Conservation (phyloP, 176 grass and related monocot genomes). For the Alopecurus myosuroides region DNA sequence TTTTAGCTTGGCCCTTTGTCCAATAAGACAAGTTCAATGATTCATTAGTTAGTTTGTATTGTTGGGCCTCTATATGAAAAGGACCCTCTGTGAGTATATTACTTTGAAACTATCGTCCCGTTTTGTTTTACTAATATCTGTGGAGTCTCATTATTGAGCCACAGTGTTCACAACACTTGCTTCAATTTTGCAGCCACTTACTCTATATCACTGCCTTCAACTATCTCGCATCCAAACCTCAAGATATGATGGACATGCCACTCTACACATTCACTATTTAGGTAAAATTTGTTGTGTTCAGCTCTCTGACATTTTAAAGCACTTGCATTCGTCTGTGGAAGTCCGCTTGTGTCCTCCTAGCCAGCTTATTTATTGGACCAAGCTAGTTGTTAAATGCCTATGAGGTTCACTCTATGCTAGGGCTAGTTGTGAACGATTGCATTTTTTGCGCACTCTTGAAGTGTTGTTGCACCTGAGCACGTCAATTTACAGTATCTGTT, state of each 20-base stretch:
- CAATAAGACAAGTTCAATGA: not conserved
- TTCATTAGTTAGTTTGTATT: not conserved
- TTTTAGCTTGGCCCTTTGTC: not conserved
- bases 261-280: slow-evolving; percentile 88
- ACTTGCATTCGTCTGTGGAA: not conserved
- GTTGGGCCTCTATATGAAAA: not conserved
- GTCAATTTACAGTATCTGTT: not conserved
- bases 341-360: not conserved
- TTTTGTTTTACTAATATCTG: slow-evolving; percentile 4
- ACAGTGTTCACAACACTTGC: not conserved
- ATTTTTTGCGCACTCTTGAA: not conserved
- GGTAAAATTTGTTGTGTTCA: slow-evolving; percentile 46
- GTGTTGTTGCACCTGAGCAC: not conserved
- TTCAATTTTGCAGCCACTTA: slow-evolving; percentile 69
- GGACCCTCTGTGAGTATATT: not conserved
- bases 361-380: not conserved
- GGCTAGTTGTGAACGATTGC: not conserved
- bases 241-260: slow-evolving; percentile 38
- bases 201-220: slow-evolving; percentile 78
- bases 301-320: slow-evolving; percentile 8
- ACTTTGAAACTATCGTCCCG: not conserved
- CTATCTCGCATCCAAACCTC: slow-evolving; percentile 40
- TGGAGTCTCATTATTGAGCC: not conserved
- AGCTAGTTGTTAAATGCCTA: not conserved
- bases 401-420: not conserved